Evolutionary conservation across 2,329 filamentous ascomycete genomes (phyloP).

Genomic region (Knufia petricola): DNA sequence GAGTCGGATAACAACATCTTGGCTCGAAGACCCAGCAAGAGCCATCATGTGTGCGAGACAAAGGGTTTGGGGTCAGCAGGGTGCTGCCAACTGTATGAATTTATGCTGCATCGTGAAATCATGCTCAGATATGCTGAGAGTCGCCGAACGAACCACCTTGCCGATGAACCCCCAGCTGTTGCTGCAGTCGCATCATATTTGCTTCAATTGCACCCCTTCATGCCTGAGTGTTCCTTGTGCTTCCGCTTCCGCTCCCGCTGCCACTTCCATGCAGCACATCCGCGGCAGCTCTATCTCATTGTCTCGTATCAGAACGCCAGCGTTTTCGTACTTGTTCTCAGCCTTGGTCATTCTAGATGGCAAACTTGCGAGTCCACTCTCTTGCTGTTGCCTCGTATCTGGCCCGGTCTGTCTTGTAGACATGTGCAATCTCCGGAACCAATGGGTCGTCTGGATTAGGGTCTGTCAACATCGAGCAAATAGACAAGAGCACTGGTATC

Average conservation of each 20-base stretch:
- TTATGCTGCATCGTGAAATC: constrained; percentile 9
- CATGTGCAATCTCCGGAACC: constrained; percentile 96
- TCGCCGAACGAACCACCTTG: constrained; percentile 5
- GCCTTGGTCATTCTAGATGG: constrained; percentile 53
- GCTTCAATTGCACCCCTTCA: not conserved
- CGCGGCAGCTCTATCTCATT: constrained; percentile 4
- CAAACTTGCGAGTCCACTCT: constrained; percentile 99
- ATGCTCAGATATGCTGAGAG: constrained; percentile 7
- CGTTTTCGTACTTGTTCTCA: not conserved
- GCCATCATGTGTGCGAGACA: too few relatives aligned
- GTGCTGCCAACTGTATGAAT: not conserved
- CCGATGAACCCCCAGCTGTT: constrained; percentile 1
- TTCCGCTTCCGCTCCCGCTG: not conserved
- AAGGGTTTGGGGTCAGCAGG: too few relatives aligned
- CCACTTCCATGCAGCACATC: constrained; percentile 5
- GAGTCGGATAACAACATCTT: too few relatives aligned
- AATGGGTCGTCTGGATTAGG: constrained; percentile 98
- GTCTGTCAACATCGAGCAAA: constrained; percentile 99
- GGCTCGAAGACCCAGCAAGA: too few relatives aligned
- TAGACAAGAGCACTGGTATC: constrained; percentile 75
- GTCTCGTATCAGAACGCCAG: constrained; percentile 4
- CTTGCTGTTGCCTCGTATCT: constrained; percentile 93
- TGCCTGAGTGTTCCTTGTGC: not conserved
- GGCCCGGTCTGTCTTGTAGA: constrained; percentile 97
- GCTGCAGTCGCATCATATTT: not conserved